Evolutionary conservation across 768 basidiomycete genomes (phyloP), one percentile per base, ranked within the genome.

Genomic region (Collybiopsis confluens): DNA sequence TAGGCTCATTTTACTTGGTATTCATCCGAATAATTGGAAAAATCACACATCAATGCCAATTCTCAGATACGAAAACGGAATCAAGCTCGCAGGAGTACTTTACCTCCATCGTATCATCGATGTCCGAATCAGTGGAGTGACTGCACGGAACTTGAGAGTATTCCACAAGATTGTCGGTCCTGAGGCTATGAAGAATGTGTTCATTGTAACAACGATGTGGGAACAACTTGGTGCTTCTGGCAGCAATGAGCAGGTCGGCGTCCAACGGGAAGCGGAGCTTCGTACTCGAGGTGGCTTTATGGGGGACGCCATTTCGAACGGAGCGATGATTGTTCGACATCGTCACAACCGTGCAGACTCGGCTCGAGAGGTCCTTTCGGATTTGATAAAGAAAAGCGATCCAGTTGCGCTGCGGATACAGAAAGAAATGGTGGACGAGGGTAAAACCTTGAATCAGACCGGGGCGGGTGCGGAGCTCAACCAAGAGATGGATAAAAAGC

Each of bases 161-260:
- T 80, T 82, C 62, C 67, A 73, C 40, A 69, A 76, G 52, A 68
- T 83, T 10, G 83, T 81, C 56, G 81, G 81, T 13, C 75, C 77
- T 20, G 67, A 52, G 41, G 68, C 76, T 15, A 73, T 83, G 47
- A 66, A 69, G 36, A 80, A 75, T 55, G 78, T 83, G 23, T 66
- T 78, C 27, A 72, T 83, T 55, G 74, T 74, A 45, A 81, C 81
- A 42, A 82, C 70, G 35, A 81, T 76, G 77, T 81, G 81, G 80
- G 73, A 33, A 6, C 30, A n/a, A n/a, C n/a, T n/a, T n/a, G n/a
- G n/a, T n/a, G n/a, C 68, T 4, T 65, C 70, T 55, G 71, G 78
- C 36, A 33, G 13, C 38, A 68, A 68, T 38, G 28, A 71, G 16
- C n/a, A n/a, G n/a, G n/a, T n/a, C n/a, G 77, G 76, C 16, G 68